These are phyloP conservation scores for Coniochaeta sp. DNA, from an alignment of 2,329 filamentous ascomycete species.

Conservation along the genomic window DNA sequence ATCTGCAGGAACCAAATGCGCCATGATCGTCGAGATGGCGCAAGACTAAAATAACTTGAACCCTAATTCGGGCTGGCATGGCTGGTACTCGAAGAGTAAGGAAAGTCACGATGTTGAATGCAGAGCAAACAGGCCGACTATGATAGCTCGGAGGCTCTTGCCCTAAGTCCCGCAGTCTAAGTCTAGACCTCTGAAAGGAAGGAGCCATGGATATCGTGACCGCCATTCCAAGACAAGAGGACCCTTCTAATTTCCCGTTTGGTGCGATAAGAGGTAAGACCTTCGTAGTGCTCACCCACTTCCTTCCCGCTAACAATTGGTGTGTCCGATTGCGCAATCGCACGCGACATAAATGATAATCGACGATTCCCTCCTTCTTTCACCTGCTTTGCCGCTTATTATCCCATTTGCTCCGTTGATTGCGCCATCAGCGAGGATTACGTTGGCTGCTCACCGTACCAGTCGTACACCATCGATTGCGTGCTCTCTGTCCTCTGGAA, in stretches of 20 bases:
- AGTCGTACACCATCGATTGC: neutral
- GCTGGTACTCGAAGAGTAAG: too few species aligned
- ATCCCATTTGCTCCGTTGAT: slow-evolving; percentile 15
- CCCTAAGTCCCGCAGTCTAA: too few species aligned
- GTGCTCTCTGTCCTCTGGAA: neutral
- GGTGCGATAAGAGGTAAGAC: neutral
- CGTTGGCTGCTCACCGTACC: neutral
- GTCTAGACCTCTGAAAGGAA: neutral
- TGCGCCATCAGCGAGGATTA: slow-evolving; percentile 13
- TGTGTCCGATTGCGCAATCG: slow-evolving; percentile 1
- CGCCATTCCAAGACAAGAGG: neutral
- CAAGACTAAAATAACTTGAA: too few species aligned
- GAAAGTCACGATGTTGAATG: too few species aligned
- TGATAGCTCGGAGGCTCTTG: too few species aligned
- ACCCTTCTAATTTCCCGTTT: neutral
- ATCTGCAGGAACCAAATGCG: neutral
- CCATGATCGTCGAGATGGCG: too few species aligned
- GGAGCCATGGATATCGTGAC: neutral
- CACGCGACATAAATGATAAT: neutral
- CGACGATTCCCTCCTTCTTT: neutral
- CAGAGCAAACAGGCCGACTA: too few species aligned
- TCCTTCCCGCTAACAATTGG: neutral
- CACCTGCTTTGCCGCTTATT: neutral
- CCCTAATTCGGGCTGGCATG: too few species aligned
- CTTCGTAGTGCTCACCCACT: too few species aligned